Percentiles rank a stretch among this genome's conserved stretches.
Evolutionary conservation across 2,329 filamentous ascomycete genomes (phyloP).

Genomic region (Alternaria sp.): DNA sequence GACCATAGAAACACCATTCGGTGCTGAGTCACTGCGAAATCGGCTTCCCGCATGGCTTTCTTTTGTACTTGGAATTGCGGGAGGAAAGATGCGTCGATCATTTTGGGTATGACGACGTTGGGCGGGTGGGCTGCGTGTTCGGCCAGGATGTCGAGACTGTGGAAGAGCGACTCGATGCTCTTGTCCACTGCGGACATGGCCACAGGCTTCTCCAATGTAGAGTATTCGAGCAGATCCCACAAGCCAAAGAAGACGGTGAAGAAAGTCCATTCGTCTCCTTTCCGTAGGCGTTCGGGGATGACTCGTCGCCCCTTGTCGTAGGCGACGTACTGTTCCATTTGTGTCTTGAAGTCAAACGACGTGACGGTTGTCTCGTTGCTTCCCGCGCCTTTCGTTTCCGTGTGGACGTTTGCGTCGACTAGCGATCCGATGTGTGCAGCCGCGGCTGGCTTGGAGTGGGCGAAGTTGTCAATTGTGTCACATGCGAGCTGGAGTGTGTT

Average conservation of each 20-base stretch:
- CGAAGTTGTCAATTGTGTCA: constrained; percentile 47
- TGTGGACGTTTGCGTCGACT: constrained; percentile 39
- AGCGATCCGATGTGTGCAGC: constrained; percentile 36
- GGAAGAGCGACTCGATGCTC: constrained; percentile 43
- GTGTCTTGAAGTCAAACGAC: constrained; percentile 45
- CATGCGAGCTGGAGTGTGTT: constrained; percentile 42
- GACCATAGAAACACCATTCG: constrained; percentile 39
- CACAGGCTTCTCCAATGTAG: constrained; percentile 31
- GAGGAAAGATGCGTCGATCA: constrained; percentile 46
- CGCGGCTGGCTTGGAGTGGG: constrained; percentile 35
- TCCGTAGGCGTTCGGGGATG: constrained; percentile 25
- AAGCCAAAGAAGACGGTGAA: constrained; percentile 48
- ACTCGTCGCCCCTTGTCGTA: constrained; percentile 26
- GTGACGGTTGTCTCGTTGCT: constrained; percentile 22
- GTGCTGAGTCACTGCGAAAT: constrained; percentile 44
- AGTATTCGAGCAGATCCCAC: constrained; percentile 46
- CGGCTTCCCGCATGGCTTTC: constrained; percentile 20
- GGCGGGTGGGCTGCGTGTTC: constrained; percentile 29
- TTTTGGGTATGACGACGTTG: constrained; percentile 39
- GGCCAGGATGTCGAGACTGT: constrained; percentile 42
- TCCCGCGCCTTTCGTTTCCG: constrained; percentile 28
- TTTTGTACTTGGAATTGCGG: constrained; percentile 39
- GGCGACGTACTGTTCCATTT: constrained; percentile 45
- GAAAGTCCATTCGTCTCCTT: constrained; percentile 37
- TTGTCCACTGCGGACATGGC: constrained; percentile 40